Base-by-base conservation (phyloP, 2,329 filamentous ascomycete species). In the Cytospora piceae region DNA sequence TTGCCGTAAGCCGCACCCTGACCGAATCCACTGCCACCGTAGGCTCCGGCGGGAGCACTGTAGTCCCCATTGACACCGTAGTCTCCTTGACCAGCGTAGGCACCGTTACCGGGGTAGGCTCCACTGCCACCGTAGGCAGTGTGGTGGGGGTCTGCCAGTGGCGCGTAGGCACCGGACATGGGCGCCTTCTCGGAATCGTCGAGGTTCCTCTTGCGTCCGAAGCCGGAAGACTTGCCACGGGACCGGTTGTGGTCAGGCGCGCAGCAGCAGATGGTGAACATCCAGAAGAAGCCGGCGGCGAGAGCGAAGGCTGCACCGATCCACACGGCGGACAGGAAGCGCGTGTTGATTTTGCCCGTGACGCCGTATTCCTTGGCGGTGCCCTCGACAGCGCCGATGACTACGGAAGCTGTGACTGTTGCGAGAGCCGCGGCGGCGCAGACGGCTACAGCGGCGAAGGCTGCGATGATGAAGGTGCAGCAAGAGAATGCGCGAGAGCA, bases 241-340 rank as follows among this genome's bases (percentile, higher is more conserved):
- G 70, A 74, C 68, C 69, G 62, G 69, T 75, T 76, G 71, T 75
- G 77, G 70, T 92, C 92, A 71, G 81, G 78, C 65, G 85, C 88
- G 83, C 94, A 97, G 87, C 94, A 98, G 89, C 94, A 98, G 73
- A 91, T 86, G 77, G 89, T 92, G 77, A 96, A 87, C 74, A 94
- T 81, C 94, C 95, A 98, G 89, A 98, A 97, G 75, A 97, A 79
- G 69, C 86, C 87, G 9, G 90, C 90, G 52, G 78, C 91, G 39
- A 95, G 75, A 68, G 90, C 89, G 75, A 96, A 93, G 32, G 86
- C 91, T 49, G 90, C 89, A 53, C 89, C 89, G 67, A 98, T 82
- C 92, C 94, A 97, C 72, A 90, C 86, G 24, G 88, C 80, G 42
- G 84, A 84, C 63, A 95, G 87, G 80, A 91, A 94, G 66, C 82